Evolutionary conservation across 2,329 filamentous ascomycete species (phyloP), one percentile per base, ranked within the genome.

Genomic region (Pyricularia pennisetigena): DNA sequence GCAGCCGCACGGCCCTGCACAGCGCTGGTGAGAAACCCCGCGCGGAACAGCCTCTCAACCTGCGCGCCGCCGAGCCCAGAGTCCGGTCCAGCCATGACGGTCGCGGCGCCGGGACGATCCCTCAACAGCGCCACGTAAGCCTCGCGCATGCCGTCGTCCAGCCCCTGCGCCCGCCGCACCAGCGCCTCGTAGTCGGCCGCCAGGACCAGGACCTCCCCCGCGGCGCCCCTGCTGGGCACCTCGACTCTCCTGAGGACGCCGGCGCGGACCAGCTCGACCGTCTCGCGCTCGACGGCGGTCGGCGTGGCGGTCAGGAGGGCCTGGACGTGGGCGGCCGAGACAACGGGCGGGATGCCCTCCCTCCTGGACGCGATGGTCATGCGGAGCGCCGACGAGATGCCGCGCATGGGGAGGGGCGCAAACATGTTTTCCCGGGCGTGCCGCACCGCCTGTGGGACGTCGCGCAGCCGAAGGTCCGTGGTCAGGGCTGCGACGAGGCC

Each of bases 201-300:
- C 71, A 88, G 80, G 16, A 91, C 83, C 12, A 93, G 78, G 1
- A 85, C 86, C 75, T 93, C 90, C 14, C 89, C 88, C 65, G 86
- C 81, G 20, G 79, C 79, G 2, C 81, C 87, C 12, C 88, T 79
- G 54, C 85, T 80, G 14, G 87, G 85, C n/a, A 93, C 84, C 1
- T 84, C 82, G 12, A 93, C 80, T 74, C 86, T 86, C 61, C 88
- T 80, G 64, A 92, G 69, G 4, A 83, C 78, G 0, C 90, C 89
- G 12, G 79, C 80, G 14, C 81, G 79, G 23, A 85, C 76, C 49
- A 92, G 80, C 72, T 87, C 83, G 3, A 85, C 88, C 24, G 90
- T 82, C 74, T 91, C 90, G 64, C 90, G 81, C 76, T 93, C 90
- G 1, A 87, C 86, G 1, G 79, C 81, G 0, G 89, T 91, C 1